Evolutionary conservation across 1,284 basidiomycete species (phyloP).

Genomic region (Apiotrichum akiyoshidainum): DNA sequence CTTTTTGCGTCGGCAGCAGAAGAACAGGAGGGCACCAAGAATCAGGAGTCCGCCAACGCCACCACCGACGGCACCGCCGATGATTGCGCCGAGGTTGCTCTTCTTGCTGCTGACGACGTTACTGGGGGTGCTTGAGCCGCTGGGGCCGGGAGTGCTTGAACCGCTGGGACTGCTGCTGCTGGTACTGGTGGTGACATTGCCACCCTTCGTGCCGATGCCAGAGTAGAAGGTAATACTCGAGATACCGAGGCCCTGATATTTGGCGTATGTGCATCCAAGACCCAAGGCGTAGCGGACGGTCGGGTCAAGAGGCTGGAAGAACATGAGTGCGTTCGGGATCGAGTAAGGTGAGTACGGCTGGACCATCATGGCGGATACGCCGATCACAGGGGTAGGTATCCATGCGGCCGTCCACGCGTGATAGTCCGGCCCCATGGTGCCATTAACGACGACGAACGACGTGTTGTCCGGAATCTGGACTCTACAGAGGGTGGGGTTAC

Average conservation of each 20-base stretch:
- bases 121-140: neutral
- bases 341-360: neutral
- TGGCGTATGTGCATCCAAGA: neutral
- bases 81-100: too few relatives aligned
- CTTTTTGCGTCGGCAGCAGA: neutral
- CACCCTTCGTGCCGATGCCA: neutral
- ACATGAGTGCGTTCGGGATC: neutral
- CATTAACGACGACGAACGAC: neutral
- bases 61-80: slow-evolving; percentile 1
- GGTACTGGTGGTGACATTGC: neutral
- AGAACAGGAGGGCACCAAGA: neutral
- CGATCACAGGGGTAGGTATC: neutral
- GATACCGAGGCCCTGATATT: neutral
- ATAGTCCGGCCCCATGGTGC: slow-evolving; percentile 1
- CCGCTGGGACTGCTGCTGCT: neutral
- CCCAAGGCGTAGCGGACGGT: neutral
- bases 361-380: too few relatives aligned
- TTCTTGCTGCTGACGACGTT: too few relatives aligned
- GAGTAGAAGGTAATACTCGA: neutral
- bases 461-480: slow-evolving; percentile 1
- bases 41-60: neutral
- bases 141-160: too few relatives aligned
- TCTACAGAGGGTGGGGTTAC: too few relatives aligned
- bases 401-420: neutral
- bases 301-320: neutral